Evolutionary conservation across 257 asterid genomes (phyloP).

Genomic region (Plantago elongata): DNA sequence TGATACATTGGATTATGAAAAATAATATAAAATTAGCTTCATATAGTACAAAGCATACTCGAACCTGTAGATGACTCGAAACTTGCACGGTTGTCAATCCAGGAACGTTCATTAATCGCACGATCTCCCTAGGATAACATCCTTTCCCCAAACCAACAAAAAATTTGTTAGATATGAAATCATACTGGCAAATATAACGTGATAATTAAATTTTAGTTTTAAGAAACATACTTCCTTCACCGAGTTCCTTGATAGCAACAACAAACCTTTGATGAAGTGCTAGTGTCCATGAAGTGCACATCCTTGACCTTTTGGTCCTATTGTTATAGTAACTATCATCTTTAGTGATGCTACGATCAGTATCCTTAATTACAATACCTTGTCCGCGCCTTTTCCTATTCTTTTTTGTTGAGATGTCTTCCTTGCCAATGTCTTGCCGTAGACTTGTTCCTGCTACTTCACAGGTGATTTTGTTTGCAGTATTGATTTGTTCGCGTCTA

Average conservation of each 20-base stretch:
- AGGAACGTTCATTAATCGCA: slow-evolving; percentile 34
- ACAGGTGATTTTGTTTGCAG: background rate
- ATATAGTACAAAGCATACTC: too few species aligned
- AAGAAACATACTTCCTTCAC: slow-evolving; percentile 37
- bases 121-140: slow-evolving; percentile 44
- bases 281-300: slow-evolving; percentile 38
- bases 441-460: background rate
- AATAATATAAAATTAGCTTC: slow-evolving; percentile 34
- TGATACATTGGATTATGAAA: slow-evolving; percentile 20
- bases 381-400: background rate
- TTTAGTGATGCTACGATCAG: background rate
- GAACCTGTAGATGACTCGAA: slow-evolving; percentile 51
- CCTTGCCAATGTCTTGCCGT: too few species aligned
- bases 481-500: too few species aligned
- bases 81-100: slow-evolving; percentile 49
- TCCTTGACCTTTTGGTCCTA: background rate
- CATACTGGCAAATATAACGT: background rate
- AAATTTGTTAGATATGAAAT: background rate
- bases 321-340: too few species aligned
- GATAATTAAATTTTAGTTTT: background rate
- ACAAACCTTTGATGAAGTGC: slow-evolving; percentile 37
- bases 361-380: background rate
- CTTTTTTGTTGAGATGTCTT: background rate
- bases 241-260: slow-evolving; percentile 31
- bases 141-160: slow-evolving; percentile 14